Base-by-base conservation (phyloP, 306 rosid species). In the Quercus wislizeni region DNA sequence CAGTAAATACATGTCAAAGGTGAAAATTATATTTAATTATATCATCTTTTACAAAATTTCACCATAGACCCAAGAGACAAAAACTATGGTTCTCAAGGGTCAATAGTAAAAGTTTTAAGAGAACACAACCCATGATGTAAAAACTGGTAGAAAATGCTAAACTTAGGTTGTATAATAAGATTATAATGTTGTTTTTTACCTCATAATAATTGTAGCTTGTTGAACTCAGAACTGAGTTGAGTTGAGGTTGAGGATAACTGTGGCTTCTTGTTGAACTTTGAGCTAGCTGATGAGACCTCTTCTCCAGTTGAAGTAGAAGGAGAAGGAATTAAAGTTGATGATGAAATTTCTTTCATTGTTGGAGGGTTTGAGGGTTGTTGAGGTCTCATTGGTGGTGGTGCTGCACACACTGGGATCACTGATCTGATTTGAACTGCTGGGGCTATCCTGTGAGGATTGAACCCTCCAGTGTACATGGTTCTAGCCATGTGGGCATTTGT, bases 381-480 rank as follows among this genome's bases (percentile, higher is more conserved):
- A 17, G 17, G 54, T 49, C 31, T 64, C n/a, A 64, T 2, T 69
- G 74, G 67, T 12, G 86, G 83, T 74, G 86, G 80, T 69, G 86
- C 80, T 69, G 86, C 79, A 69, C 83, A 83, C 2, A 83, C 86
- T 69, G 86, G 86, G 64, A 83, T 78, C 80, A 83, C 83, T 28
- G 86, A 78, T 69, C 86, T 83, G 73, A 83, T 78, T 58, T 83
- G 83, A 69, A 83, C 86, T 13, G 86, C 83, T 19, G 83, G 86
- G 69, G 86, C 86, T 52, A 83, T 71, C 69, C 74, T 83, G 69
- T 74, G 83, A 49, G 73, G 78, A 67, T 46, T 35, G 57, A 68
- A 82, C 33, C 80, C 75, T 63, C 78, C 78, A 56, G 28, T 63
- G 74, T 54, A 41, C 85, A 63, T 62, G 33, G 55, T 55, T 74